Evolutionary conservation across 2,329 filamentous ascomycete genomes (phyloP), one percentile per base, ranked within the genome.

Genomic region (Ophiostoma fasciatum): DNA sequence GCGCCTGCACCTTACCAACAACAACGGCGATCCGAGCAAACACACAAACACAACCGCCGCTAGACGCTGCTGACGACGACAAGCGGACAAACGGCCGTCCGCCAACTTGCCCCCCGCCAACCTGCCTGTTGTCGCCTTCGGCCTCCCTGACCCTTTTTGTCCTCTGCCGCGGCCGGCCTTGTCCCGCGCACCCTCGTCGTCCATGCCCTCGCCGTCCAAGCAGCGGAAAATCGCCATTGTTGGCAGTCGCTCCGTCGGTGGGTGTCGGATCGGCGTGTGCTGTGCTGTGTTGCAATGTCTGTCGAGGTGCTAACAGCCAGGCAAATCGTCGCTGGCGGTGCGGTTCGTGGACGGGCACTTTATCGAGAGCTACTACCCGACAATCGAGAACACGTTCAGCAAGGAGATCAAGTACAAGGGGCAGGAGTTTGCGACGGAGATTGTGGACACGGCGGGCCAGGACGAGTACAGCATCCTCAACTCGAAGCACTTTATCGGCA

Each of bases 401-500:
- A 93, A 93, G 58, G 78, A 85, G 48, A 94, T 98, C 57, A 81
- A 83, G 50, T 80, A 82, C 59, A 93, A 90, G 60, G 80, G 82
- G 34, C 84, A 94, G 58, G 90, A 96, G 46, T 98, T 78, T 59
- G 77, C 82, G 35, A 94, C 87, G 11, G 90, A 98, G 63, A 96
- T 98, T 51, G 90, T 98, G 56, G 90, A 98, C 56, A 98, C 90
- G 20, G 90, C 90, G 36, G 90, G 90, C 42, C 87, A 94, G 79
- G 90, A 98, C 65, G 90, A 98, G 61, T 98, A 98, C 66, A 93
- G 83, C 54, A 94, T 96, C 46, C 68, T 98, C 43, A 96, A 94
- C 60, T 93, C 83, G 44, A 96, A 96, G 64, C 88, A 96, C 57
- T 96, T 96, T 52, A 96, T 98, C 56, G 90, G 90, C 44, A 96